Conservation (phyloP, 345 rosid species). For the Iberis pinnata region DNA sequence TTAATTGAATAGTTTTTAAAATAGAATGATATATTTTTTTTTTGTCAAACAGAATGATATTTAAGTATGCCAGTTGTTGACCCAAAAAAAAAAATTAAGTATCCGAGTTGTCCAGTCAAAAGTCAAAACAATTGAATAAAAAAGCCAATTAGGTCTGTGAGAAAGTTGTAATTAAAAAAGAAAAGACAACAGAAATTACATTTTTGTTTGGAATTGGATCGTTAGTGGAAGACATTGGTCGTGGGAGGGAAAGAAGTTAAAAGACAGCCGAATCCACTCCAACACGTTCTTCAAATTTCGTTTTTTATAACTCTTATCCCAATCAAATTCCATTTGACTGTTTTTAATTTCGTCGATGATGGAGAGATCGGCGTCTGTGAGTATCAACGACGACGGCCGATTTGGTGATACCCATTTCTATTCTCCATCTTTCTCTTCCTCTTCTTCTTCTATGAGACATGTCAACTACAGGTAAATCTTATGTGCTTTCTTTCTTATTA, state of each 20-base stretch:
- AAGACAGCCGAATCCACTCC: too few relatives aligned
- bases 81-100: too few relatives aligned
- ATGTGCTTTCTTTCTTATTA: background rate
- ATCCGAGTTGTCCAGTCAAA: too few relatives aligned
- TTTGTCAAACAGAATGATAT: too few relatives aligned
- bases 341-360: slow-evolving; percentile 13
- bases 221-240: slow-evolving; percentile 24
- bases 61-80: too few relatives aligned
- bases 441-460: slow-evolving; percentile 28
- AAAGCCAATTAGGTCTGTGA: too few relatives aligned
- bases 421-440: slow-evolving; percentile 25
- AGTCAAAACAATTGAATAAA: too few relatives aligned
- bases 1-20: too few relatives aligned
- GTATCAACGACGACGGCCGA: slow-evolving; percentile 28
- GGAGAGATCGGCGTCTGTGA: slow-evolving; percentile 31
- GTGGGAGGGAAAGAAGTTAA: slow-evolving; percentile 7
- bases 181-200: too few relatives aligned
- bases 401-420: slow-evolving; percentile 19
- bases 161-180: too few relatives aligned
- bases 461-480: slow-evolving; percentile 26
- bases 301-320: background rate
- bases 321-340: background rate
- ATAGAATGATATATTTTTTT: too few relatives aligned
- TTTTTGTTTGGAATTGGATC: slow-evolving; percentile 17
- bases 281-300: slow-evolving; percentile 11